A percentile compares a stretch with the other conserved stretches of the same genome.
Evolutionary conservation across 2,329 filamentous ascomycete species (phyloP).

Genomic region (Fusarium sp.): DNA sequence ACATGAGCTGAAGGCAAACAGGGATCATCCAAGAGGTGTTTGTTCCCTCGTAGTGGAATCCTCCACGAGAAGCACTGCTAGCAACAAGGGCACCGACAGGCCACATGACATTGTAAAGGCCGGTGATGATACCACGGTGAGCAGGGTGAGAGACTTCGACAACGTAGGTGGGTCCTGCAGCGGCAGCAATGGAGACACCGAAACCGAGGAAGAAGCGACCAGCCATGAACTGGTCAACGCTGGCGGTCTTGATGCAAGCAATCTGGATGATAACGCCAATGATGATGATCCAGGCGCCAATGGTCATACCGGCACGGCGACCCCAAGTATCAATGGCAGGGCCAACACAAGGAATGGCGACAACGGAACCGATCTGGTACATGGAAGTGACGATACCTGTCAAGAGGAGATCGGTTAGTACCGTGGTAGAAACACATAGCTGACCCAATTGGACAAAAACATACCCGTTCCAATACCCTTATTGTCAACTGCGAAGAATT

Average conservation of each 20-base stretch:
- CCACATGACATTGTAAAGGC: conserved; percentile 65
- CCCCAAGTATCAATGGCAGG: conserved; percentile 63
- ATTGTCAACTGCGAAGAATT: conserved; percentile 57
- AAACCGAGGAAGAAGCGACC: conserved; percentile 74
- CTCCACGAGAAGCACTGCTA: conserved; percentile 60
- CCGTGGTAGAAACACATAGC: too few relatives aligned
- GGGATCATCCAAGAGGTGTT: conserved; percentile 58
- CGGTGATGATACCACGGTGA: conserved; percentile 66
- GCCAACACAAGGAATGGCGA: conserved; percentile 63
- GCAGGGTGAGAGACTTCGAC: conserved; percentile 63
- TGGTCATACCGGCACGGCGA: conserved; percentile 61
- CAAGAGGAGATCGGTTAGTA: background rate
- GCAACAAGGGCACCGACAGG: conserved; percentile 63
- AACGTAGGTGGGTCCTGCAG: conserved; percentile 63
- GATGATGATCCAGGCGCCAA: conserved; percentile 60
- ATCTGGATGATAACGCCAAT: conserved; percentile 61
- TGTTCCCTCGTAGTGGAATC: conserved; percentile 46
- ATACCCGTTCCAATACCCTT: conserved; percentile 44
- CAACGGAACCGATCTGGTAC: conserved; percentile 65
- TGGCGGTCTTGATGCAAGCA: conserved; percentile 50
- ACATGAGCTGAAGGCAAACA: conserved; percentile 58
- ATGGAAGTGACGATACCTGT: conserved; percentile 53
- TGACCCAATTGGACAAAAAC: background rate
- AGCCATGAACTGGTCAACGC: conserved; percentile 61
- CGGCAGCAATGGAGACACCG: conserved; percentile 62